Base-by-base conservation (phyloP, 129 eudicot genomes). In the carrot (Daucus carota) region DNA sequence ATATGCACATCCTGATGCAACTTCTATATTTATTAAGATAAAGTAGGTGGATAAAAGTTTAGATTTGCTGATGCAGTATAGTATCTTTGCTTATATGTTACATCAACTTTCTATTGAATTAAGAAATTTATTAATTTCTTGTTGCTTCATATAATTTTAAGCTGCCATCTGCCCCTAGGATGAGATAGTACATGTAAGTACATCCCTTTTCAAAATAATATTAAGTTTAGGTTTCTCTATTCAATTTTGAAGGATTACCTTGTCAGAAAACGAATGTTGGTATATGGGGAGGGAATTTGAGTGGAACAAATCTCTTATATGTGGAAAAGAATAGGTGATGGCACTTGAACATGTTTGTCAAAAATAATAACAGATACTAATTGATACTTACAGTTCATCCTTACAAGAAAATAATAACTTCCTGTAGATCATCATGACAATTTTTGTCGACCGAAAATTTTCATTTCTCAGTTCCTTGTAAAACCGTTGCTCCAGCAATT, bases 391-490 rank as follows among this genome's bases (percentile, higher is more conserved):
- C 99, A 95, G 79, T 85, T 95, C 97, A 28, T 95, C 99, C 91
- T 81, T 92, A 84, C 99, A 95, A 18, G 96, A 70, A 54, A 82
- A 54, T 81, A 95, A 73, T 74, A 95, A 80, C 79, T 89, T 95
- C 83, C 84, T 83, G 88, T 92, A 95, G 59, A 95, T 92, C 69
- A 77, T 78, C 92, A 92, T 85, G 66, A 92, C 96, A 65, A 88
- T 75, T 83, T 95, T 95, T 75, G 88, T 92, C 10, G 83, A 77
- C 72, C 74, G 83, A 48, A 84, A 86, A 74, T 95, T 95, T 84
- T 92, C 92, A 50, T 22, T 86, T 74, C 99, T 85, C 76, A 95
- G 83, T 78, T 95, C 99, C 88, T 91, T 95, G 85, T 89, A 95
- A 80, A 85, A 95, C 38, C 95, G 88, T 67, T 92, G 92, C 86